Percentiles rank a stretch among this genome's conserved stretches.
These are phyloP conservation scores for Podaxis sp. DNA, from an alignment of 768 basidiomycete species.

Conservation along the genomic window DNA sequence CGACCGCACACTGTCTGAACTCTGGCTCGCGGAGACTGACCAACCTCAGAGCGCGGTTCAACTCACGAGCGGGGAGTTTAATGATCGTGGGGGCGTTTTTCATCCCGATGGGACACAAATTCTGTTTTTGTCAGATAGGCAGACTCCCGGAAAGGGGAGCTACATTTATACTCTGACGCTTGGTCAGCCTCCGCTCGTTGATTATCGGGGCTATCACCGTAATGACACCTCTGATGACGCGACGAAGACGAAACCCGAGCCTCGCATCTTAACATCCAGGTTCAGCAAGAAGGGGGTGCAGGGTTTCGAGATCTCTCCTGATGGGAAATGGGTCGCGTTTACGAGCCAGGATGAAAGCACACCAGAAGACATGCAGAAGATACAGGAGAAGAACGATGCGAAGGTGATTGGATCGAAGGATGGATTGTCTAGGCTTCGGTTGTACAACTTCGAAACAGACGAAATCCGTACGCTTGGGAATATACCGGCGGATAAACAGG, in stretches of 20 bases:
- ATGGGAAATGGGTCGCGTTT: conserved; percentile 31
- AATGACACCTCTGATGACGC: conserved; percentile 10
- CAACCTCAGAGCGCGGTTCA: conserved; percentile 27
- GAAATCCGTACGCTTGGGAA: conserved; percentile 19
- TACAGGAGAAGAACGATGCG: conserved; percentile 25
- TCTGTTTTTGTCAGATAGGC: conserved; percentile 32
- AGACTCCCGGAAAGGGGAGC: conserved; percentile 25
- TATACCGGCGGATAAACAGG: conserved; percentile 25
- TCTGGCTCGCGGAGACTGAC: conserved; percentile 32
- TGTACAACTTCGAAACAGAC: conserved; percentile 27
- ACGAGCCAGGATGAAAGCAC: conserved; percentile 21
- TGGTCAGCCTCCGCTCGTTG: conserved; percentile 8
- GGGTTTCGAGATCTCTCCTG: conserved; percentile 32
- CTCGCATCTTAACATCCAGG: conserved; percentile 12
- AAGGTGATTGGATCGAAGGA: conserved; percentile 26
- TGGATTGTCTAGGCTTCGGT: conserved; percentile 23
- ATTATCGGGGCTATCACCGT: conserved; percentile 19
- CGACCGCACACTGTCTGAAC: conserved; percentile 23
- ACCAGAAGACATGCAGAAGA: conserved; percentile 17
- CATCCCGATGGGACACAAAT: conserved; percentile 30
- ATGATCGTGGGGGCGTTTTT: conserved; percentile 30
- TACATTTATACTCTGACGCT: conserved; percentile 7
- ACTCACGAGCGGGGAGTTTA: conserved; percentile 27
- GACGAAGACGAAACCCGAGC: conserved; percentile 12
- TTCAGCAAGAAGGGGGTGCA: conserved; percentile 20